These are phyloP conservation scores for Crithidia thermophila DNA, from an alignment of 208 protist species.

Conservation along the genomic window DNA sequence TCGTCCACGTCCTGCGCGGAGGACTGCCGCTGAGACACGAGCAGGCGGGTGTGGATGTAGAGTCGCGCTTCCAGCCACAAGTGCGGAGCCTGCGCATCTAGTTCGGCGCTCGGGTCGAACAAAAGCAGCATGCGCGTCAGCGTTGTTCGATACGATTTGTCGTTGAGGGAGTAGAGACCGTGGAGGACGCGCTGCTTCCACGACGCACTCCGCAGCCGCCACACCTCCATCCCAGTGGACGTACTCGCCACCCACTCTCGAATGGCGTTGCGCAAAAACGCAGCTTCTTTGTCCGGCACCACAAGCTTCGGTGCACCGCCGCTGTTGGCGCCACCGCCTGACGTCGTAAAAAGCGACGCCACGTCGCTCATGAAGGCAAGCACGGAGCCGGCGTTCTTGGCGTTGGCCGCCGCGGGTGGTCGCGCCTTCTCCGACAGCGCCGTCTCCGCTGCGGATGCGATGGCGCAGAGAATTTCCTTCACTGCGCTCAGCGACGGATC, in stretches of 20 bases:
- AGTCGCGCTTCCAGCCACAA: slow-evolving; percentile 51
- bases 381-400: slow-evolving; percentile 10
- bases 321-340: background rate
- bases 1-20: slow-evolving; percentile 42
- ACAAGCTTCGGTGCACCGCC: slow-evolving; percentile 10
- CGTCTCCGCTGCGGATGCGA: slow-evolving; percentile 43
- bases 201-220: slow-evolving; percentile 29
- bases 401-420: background rate
- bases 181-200: slow-evolving; percentile 49
- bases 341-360: slow-evolving; percentile 16
- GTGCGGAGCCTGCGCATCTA: slow-evolving; percentile 17
- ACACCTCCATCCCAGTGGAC: slow-evolving; percentile 8
- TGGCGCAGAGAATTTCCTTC: slow-evolving; percentile 20
- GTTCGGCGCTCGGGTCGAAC: slow-evolving; percentile 22
- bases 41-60: slow-evolving; percentile 30
- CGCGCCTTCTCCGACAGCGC: slow-evolving; percentile 2
- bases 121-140: slow-evolving; percentile 37
- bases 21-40: slow-evolving; percentile 22
- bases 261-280: slow-evolving; percentile 20
- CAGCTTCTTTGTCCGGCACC: slow-evolving; percentile 34
- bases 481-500: background rate
- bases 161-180: slow-evolving; percentile 38
- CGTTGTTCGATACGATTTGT: slow-evolving; percentile 31
- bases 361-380: slow-evolving; percentile 46
- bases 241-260: slow-evolving; percentile 14